phyloP scores from a whole-genome alignment of 2,329 filamentous ascomycete genomes.

The Fusarium algeriense region DNA sequence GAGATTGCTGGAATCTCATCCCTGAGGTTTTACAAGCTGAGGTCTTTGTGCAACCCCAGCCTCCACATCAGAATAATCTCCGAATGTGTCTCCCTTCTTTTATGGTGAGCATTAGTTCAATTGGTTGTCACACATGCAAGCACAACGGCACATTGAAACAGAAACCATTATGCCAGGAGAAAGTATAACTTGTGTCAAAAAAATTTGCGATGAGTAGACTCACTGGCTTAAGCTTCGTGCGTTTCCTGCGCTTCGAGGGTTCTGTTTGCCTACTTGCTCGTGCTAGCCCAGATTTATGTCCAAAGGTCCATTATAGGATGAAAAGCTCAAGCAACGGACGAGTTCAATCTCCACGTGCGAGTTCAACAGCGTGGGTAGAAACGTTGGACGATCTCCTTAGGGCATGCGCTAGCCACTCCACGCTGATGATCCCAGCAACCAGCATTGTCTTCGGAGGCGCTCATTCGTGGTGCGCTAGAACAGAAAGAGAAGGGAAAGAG shows the following conservation, averaged over 20 bases:
- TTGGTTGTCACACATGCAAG: constrained; percentile 11
- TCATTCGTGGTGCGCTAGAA: constrained; percentile 19
- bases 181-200: constrained; percentile 1
- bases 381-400: constrained; percentile 33
- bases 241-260: constrained; percentile 11
- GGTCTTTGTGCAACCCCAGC: constrained; percentile 27
- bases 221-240: constrained; percentile 9
- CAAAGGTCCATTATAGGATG: constrained; percentile 17
- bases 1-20: constrained; percentile 20
- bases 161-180: constrained; percentile 2
- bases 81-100: constrained; percentile 21
- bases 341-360: constrained; percentile 36
- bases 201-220: constrained; percentile 4
- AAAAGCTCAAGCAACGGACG: constrained; percentile 15
- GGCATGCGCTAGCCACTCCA: constrained; percentile 32
- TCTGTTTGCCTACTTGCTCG: constrained; percentile 5
- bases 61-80: constrained; percentile 38
- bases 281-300: constrained; percentile 12
- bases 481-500: constrained; percentile 16
- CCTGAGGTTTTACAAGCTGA: constrained; percentile 32
- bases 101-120: constrained; percentile 4
- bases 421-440: constrained; percentile 28
- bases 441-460: constrained; percentile 13
- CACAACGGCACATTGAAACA: constrained; percentile 6
- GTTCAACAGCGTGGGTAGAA: constrained; percentile 35